Conservation (phyloP, 805 yeast genomes). For the Clavispora vitiphila region DNA sequence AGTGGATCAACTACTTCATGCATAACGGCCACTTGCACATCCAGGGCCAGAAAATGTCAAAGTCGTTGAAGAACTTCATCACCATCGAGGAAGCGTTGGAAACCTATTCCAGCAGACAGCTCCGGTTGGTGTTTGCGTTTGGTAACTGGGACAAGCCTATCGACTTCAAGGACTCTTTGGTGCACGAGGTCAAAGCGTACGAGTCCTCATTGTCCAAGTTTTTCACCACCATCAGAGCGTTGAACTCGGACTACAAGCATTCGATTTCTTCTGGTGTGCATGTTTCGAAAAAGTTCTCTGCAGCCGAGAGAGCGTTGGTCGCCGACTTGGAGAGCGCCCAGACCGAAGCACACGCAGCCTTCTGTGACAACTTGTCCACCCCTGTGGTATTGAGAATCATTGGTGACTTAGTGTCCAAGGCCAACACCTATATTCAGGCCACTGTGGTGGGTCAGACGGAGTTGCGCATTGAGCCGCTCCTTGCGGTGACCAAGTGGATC, state of each 20-base stretch:
- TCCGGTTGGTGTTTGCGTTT: conserved; percentile 85
- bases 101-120: conserved; percentile 69
- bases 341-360: conserved; percentile 61
- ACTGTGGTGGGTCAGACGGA: conserved; percentile 40
- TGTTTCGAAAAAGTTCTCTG: conserved; percentile 58
- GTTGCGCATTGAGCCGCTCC: conserved; percentile 59
- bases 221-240: conserved; percentile 82
- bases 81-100: conserved; percentile 86
- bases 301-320: conserved; percentile 51
- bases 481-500: conserved; percentile 62
- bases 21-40: conserved; percentile 98
- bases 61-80: conserved; percentile 89
- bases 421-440: conserved; percentile 65
- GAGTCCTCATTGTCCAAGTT: conserved; percentile 77
- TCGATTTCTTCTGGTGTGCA: conserved; percentile 34
- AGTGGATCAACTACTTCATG: conserved; percentile 95
- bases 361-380: conserved; percentile 84
- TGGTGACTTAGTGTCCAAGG: conserved; percentile 60
- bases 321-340: conserved; percentile 48
- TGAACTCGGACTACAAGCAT: conserved; percentile 60
- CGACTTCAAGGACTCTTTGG: conserved; percentile 81
- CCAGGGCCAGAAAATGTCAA: conserved; percentile 98
- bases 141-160: conserved; percentile 90
- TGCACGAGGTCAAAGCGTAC: conserved; percentile 68
- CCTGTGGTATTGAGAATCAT: conserved; percentile 67